phyloP scores from a whole-genome alignment of 2,329 filamentous ascomycete genomes.

The Diaporthe batatas region DNA sequence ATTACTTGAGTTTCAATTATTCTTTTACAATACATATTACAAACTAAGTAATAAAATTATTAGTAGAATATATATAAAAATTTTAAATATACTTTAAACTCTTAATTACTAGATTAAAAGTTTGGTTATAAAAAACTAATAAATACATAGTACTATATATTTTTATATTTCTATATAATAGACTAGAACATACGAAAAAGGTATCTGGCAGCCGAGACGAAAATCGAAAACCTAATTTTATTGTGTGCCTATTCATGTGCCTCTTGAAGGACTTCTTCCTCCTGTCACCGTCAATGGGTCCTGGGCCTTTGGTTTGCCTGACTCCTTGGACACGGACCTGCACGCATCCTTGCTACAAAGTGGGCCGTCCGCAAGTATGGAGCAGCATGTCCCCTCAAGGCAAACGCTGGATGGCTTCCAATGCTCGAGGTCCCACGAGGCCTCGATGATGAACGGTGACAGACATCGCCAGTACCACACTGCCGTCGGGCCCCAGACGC shows the following conservation, averaged over 20 bases:
- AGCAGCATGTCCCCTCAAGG: conserved; percentile 26
- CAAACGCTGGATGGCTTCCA: conserved; percentile 25
- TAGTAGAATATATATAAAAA: too few species aligned
- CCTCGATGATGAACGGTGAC: background rate
- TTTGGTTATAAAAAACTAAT: too few species aligned
- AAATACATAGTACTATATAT: too few species aligned
- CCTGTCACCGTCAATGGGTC: conserved; percentile 11
- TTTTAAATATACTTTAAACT: too few species aligned
- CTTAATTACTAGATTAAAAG: too few species aligned
- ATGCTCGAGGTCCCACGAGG: background rate
- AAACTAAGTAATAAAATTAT: too few species aligned
- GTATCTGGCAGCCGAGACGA: too few species aligned
- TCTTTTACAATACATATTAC: too few species aligned
- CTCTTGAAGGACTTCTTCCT: conserved; percentile 19
- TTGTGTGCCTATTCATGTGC: background rate
- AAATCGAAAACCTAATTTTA: background rate
- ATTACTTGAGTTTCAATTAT: too few species aligned
- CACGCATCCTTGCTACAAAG: conserved; percentile 23
- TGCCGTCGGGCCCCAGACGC: conserved; percentile 19
- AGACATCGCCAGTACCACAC: conserved; percentile 29
- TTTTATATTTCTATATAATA: too few species aligned
- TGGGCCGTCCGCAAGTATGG: conserved; percentile 15
- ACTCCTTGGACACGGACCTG: background rate
- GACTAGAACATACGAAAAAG: too few species aligned
- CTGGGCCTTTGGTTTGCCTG: background rate